Conservation (phyloP, 73 alveolate species). For the Stentor coeruleus region DNA sequence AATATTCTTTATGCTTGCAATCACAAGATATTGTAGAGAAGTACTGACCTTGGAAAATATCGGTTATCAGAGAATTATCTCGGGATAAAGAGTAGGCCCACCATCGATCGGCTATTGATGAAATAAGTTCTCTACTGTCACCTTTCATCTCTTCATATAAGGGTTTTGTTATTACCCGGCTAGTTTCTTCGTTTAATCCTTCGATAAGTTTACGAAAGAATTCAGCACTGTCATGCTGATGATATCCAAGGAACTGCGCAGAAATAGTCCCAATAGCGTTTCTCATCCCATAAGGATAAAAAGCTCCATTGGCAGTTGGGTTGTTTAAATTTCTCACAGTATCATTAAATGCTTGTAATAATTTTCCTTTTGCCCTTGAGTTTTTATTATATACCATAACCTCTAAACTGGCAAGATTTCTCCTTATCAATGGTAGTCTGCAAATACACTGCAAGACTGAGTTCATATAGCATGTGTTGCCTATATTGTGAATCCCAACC, state of each 20-base stretch:
- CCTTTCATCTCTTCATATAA: slow-evolving; percentile 45
- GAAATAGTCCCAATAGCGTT: background rate
- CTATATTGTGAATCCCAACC: slow-evolving; percentile 53
- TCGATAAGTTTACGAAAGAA: slow-evolving; percentile 53
- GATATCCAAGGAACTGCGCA: slow-evolving; percentile 55
- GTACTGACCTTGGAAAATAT: slow-evolving; percentile 67
- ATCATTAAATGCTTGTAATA: background rate
- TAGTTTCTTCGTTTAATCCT: slow-evolving; percentile 50
- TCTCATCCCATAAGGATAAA: background rate
- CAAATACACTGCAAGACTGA: background rate
- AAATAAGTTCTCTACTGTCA: slow-evolving; percentile 25
- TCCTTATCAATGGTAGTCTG: background rate
- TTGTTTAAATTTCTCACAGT: background rate
- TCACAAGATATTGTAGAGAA: slow-evolving; percentile 55
- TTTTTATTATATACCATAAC: background rate
- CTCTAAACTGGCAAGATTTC: background rate
- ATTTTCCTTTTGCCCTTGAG: background rate
- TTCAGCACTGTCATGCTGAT: slow-evolving; percentile 57
- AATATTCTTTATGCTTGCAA: slow-evolving; percentile 48
- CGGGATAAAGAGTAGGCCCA: slow-evolving; percentile 60
- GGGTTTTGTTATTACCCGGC: slow-evolving; percentile 42
- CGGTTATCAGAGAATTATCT: slow-evolving; percentile 65
- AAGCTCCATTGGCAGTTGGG: background rate
- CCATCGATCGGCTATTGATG: slow-evolving; percentile 56
- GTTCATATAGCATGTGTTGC: slow-evolving; percentile 60